A percentile compares a stretch with the other conserved stretches of the same genome.
These are phyloP conservation scores for Paraphaeosphaeria sporulosa DNA, from an alignment of 2,329 filamentous ascomycete species.

Conservation along the genomic window DNA sequence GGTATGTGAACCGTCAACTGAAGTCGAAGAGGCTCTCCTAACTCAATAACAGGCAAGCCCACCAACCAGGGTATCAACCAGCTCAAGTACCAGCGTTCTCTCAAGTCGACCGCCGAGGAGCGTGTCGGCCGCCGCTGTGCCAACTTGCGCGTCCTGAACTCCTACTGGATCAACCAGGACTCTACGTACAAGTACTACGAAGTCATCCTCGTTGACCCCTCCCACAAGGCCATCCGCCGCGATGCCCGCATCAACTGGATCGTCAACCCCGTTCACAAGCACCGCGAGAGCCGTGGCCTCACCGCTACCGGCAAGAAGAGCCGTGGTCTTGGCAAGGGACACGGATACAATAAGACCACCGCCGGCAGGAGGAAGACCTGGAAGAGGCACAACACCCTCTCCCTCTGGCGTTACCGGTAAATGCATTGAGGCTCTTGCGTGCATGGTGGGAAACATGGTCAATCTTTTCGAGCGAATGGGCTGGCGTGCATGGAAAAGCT, in stretches of 20 bases:
- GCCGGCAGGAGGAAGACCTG: constrained; percentile 99
- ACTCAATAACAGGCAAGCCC: constrained; percentile 80
- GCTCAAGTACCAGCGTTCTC: constrained; percentile 99
- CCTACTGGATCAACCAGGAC: constrained; percentile 99
- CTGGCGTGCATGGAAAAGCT: constrained; percentile 47
- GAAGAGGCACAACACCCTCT: constrained; percentile 99
- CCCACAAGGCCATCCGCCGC: constrained; percentile 99
- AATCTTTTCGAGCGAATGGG: constrained; percentile 40
- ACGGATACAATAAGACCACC: constrained; percentile 98
- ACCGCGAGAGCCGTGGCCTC: constrained; percentile 96
- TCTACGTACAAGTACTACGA: constrained; percentile 99
- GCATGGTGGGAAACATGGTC: constrained; percentile 42
- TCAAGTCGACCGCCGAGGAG: constrained; percentile 98
- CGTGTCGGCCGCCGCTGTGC: constrained; percentile 98
- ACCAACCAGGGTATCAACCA: constrained; percentile 99
- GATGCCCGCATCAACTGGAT: constrained; percentile 99
- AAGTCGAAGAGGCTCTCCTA: constrained; percentile 25
- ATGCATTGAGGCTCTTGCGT: constrained; percentile 40
- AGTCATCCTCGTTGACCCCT: constrained; percentile 98
- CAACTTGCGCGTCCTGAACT: constrained; percentile 99
- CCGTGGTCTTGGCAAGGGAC: constrained; percentile 98
- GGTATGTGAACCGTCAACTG: constrained; percentile 67
- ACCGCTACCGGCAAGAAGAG: constrained; percentile 99
- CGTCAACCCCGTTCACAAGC: constrained; percentile 99
- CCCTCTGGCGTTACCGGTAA: constrained; percentile 97